Evolutionary conservation across 306 rosid genomes (phyloP), one percentile per base, ranked within the genome.

Genomic region (Sesbania bispinosa): DNA sequence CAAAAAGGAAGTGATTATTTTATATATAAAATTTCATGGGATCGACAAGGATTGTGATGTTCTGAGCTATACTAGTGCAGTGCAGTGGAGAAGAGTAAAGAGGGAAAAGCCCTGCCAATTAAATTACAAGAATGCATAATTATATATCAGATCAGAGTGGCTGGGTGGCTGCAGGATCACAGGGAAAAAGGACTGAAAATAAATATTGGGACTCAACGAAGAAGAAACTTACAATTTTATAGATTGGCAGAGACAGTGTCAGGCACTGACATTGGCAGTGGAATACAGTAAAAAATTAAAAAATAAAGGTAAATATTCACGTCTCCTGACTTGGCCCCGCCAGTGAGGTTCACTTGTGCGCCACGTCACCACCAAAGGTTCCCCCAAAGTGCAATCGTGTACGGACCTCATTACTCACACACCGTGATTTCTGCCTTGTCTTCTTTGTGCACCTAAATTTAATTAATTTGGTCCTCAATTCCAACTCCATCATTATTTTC

Each of bases 151-250:
- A n/a, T n/a, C n/a, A n/a, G n/a, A n/a, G n/a, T n/a, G n/a, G n/a
- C n/a, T n/a, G n/a, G n/a, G n/a, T n/a, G n/a, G n/a, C n/a, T n/a
- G 33, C 52, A 59, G 58, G n/a, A 43, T 69, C 54, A 55, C 32
- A 57, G 30, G 52, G n/a, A n/a, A n/a, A n/a, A 65, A 64, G 47
- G 47, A 59, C 29, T 73, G 62, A 14, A 46, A 76, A 33, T 10
- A 57, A 76, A 76, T 76, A 66, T 67, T 67, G 75, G 74, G 26
- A 76, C 62, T 55, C 62, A 33, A 67, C 18, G 45, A 76, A 20
- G 38, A 67, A 64, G 42, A 75, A 67, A 47, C 46, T 69, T 33
- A 67, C 33, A 42, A 45, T 54, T 65, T 66, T 55, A 32, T 50
- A 66, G 41, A 65, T 24, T 20, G 65, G 46, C 14, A 66, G 18